A percentile compares a stretch with the other conserved stretches of the same genome.
Conservation (phyloP, 495 filamentous ascomycete genomes). For the Annulohypoxylon moriforme region DNA sequence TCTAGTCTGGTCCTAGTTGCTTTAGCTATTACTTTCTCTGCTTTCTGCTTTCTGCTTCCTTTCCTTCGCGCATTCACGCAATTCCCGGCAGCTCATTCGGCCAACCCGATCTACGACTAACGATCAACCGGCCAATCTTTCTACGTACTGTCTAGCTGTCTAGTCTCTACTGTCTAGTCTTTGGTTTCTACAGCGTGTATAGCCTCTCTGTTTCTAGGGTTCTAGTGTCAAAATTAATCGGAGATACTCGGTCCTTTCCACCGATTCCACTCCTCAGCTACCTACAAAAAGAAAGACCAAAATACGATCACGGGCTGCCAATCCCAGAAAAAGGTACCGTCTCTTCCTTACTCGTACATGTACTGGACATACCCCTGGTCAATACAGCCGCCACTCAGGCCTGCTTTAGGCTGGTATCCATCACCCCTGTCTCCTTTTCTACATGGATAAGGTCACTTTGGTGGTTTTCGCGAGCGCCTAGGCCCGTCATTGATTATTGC, state of each 20-base stretch:
- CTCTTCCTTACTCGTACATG: constrained; percentile 17
- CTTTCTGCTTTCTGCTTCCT: neutral
- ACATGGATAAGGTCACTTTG: constrained; percentile 35
- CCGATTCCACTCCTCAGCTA: constrained; percentile 14
- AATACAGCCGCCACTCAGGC: constrained; percentile 32
- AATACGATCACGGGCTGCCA: constrained; percentile 14
- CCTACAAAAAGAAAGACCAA: constrained; percentile 3
- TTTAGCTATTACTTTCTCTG: neutral
- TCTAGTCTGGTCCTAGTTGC: constrained; percentile 39
- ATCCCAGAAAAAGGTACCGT: constrained; percentile 34
- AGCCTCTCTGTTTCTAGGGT: no score
- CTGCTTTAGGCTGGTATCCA: constrained; percentile 40
- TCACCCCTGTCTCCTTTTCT: constrained; percentile 16
- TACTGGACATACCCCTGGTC: constrained; percentile 31
- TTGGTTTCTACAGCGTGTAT: neutral
- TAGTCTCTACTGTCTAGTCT: no score
- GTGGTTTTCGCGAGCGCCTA: constrained; percentile 38
- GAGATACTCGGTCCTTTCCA: constrained; percentile 27
- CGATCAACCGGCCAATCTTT: constrained; percentile 1
- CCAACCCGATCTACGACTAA: neutral
- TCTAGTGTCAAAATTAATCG: constrained; percentile 16
- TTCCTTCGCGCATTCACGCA: neutral
- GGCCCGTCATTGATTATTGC: constrained; percentile 39
- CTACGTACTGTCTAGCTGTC: no score
- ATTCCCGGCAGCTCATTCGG: neutral